Evolutionary conservation across 2,329 filamentous ascomycete species (phyloP), one percentile per base, ranked within the genome.

Genomic region (Fusarium nematophilum): DNA sequence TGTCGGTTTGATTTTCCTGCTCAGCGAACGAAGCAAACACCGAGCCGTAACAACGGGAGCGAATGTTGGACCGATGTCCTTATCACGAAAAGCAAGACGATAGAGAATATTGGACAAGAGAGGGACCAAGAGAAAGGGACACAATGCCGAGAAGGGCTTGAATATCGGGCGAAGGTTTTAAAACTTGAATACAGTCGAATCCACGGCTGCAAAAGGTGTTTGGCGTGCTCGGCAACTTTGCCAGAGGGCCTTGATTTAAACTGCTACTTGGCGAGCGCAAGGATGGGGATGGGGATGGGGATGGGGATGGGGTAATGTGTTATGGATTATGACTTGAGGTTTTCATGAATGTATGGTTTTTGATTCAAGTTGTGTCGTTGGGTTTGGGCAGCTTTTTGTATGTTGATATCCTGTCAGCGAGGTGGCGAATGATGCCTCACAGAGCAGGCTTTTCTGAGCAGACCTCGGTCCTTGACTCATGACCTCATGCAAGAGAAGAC

Each of bases 301-400:
- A 17, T 25, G 29, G 29, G n/a, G 34, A 21, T 5, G 14, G 11
- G 18, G 13, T 18, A 18, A 47, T 48, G 21, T 21, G 15, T 62
- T 11, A 47, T 47, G 50, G 31, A 23, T 40, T 26, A 62, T 56
- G 59, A 63, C 23, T 64, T 60, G 49, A 63, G 17, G 59, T 17
- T 56, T 48, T 56, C 49, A 63, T 14, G 53, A 49, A 44, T 17
- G 38, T 48, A 34, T 42, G 27, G 26, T 29, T 54, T 21, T 21
- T 27, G 26, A 23, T 53, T 38, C 26, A n/a, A 18, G 10, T 11
- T 21, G 21, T 21, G 21, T 21, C 4, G 18, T 14, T 23, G 7
- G 18, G 15, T 10, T 40, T 37, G 14, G 13, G 11, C n/a, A 18
- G 3, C 10, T 33, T 36, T 25, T 21, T 15, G 25, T 15, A 23